Base-by-base conservation (phyloP, 345 rosid genomes). In the Citrus inodora region DNA sequence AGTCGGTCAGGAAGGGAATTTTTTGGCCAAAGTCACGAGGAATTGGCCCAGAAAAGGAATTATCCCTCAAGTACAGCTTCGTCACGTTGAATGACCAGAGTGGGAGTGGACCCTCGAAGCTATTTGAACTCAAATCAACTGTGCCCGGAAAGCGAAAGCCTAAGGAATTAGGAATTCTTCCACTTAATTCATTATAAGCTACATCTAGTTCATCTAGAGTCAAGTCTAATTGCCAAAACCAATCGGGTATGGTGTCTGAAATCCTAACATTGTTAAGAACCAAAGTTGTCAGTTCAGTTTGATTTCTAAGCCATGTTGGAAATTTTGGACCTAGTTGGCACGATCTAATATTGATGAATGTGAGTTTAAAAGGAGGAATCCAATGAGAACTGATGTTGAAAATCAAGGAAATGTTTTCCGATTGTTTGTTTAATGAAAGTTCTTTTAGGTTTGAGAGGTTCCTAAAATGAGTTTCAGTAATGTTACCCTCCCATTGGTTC, bases 281-380 rank as follows among this genome's bases (percentile, higher is more conserved):
- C 56, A 86, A 42, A 30, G 13, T 32, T 4, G 1, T 6, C 6
- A 81, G 46, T 32, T 75, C 33, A 25, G 58, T 83, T 60, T 83
- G 88, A 77, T 75, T 68, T 79, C 79, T 70, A 24, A 86, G 82
- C 88, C 88, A 86, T 4, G 38, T 42, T 22, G 86, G 88, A 71
- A 86, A 86, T 19, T 67, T 59, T 13, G 85, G 85, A 40, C 84
- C 82, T 35, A 86, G 27, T 37, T 79, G 67, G n/a, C 86, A 83
- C 6, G 82, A 80, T 19, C 82, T 72, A 9, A 83, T 38, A 2
- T 78, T 70, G 37, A 86, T 61, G 71, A 35, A 65, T 13, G 27
- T 58, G 63, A 78, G 77, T 48, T 79, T 82, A 60, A 86, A 86
- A 32, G 83, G 83, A 32, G 87, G 83, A 58, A 77, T 7, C 88